Base-by-base conservation (phyloP, 139 green algal species). In the Klebsormidium nitens region DNA sequence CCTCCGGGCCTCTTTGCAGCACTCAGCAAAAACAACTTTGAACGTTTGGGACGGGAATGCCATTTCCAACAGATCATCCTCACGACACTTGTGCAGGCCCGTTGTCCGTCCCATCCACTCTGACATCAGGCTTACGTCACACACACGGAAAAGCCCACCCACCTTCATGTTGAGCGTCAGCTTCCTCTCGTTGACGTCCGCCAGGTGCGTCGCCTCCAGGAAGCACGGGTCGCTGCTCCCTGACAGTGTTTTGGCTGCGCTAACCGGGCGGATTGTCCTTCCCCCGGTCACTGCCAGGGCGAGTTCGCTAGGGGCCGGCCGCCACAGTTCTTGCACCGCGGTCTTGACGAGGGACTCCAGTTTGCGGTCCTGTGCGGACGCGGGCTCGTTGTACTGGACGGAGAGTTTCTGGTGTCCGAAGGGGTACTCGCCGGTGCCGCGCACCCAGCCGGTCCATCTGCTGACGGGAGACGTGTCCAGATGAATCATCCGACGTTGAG, bases 111-210 rank as follows among this genome's bases (percentile, higher is more conserved):
- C n/a, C n/a, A n/a, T n/a, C n/a, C n/a, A n/a, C n/a, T n/a, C n/a
- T n/a, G n/a, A n/a, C n/a, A n/a, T n/a, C n/a, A n/a, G n/a, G n/a
- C n/a, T n/a, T n/a, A n/a, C n/a, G n/a, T n/a, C n/a, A n/a, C n/a
- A n/a, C n/a, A n/a, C n/a, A n/a, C n/a, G n/a, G n/a, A n/a, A n/a
- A n/a, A n/a, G n/a, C n/a, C n/a, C 23, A 23, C 58, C 56, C 8
- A 73, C 68, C 68, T 75, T 75, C 3, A 75, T 8, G 35, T 64
- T n/a, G 35, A 75, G 68, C 17, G 68, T 75, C 11, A 70, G 34
- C 23, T 29, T 17, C 19, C 31, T 26, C 59, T 73, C 62, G 31
- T 3, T 70, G 26, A 74, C 39, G 37, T 74, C 68, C 14, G 59
- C 28, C 31, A 75, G 36, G 3, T 75, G 68, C 17, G 28, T 62